Conservation (phyloP, 805 yeast species). For the Saccharomycopsis sp. region DNA sequence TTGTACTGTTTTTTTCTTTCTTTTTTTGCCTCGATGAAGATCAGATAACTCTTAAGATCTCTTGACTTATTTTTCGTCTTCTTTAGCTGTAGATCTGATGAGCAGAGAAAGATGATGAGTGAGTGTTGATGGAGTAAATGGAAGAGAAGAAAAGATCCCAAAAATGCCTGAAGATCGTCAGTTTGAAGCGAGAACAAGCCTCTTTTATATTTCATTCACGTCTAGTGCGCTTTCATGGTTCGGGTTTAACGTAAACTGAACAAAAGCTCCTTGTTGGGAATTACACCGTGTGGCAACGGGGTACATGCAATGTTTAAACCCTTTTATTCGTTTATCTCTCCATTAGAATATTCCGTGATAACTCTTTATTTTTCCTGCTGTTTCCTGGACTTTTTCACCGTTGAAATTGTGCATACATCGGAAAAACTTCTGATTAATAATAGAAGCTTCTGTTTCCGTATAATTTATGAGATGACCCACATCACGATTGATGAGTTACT, state of each 20-base stretch:
- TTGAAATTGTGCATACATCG: no score
- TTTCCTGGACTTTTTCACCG: no score
- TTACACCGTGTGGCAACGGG: neutral
- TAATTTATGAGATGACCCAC: neutral
- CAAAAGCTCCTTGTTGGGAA: neutral
- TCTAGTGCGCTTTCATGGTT: neutral
- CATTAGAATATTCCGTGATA: neutral
- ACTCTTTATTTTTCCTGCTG: neutral
- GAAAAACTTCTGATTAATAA: neutral
- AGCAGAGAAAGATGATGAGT: neutral
- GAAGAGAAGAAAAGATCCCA: neutral
- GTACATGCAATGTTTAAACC: neutral
- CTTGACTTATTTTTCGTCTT: neutral
- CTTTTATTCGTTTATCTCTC: neutral
- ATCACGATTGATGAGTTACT: no score
- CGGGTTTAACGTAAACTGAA: neutral
- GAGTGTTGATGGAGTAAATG: neutral
- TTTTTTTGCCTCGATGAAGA: no score
- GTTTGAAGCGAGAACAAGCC: neutral
- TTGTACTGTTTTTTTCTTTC: neutral
- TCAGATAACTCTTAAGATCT: no score
- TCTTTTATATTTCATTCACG: neutral
- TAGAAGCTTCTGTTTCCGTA: neutral
- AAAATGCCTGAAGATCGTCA: no score
- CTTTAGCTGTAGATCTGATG: neutral